Evolutionary conservation across 129 eudicot species (phyloP), one percentile per base, ranked within the genome.

Genomic region (Centrapalus pauciflorus): DNA sequence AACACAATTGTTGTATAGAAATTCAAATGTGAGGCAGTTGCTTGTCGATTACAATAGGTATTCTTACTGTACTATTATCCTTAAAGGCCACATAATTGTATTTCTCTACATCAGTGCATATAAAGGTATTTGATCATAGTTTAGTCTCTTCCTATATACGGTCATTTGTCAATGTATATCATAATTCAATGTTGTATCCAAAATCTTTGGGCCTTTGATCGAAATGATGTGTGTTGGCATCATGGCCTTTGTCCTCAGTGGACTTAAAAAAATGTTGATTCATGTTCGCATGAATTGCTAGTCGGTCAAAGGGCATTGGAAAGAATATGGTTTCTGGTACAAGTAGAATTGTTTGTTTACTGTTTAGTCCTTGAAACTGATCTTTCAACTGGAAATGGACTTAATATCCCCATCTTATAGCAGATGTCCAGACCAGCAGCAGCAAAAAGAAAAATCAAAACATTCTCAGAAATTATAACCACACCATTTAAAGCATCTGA

Each of bases 371-470:
- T 64, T 72, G 62, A 74, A 58, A 63, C 69, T 25, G 87, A 70
- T 51, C 49, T 49, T 67, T 77, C 83, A 64, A 86, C 77, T 23
- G 97, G 97, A 80, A 80, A 94, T 58, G 97, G 90, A 64, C 95
- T 84, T 41, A 89, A 61, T 67, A 86, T 26, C 63, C 88, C 73
- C 80, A 73, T 50, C 77, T 86, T 94, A 28, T 86, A 84, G 73
- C 90, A 94, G 26, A 84, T 80, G 58, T 94, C 97, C 48, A 94
- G 73, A 8, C 84, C 92, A 78, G 78, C 88, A 65, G 88, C 92
- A 69, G 97, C 99, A 76, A 89, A 77, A 45, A 84, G 57, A 67
- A 89, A 86, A 4, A 89, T 69, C 24, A 89, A 52, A 60, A 94
- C 83, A 81, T 82, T 87, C 69, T 93, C 90, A 14, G 90, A 70